Base-by-base conservation (phyloP, 139 green algal species). In the Parachlorella kessleri region DNA sequence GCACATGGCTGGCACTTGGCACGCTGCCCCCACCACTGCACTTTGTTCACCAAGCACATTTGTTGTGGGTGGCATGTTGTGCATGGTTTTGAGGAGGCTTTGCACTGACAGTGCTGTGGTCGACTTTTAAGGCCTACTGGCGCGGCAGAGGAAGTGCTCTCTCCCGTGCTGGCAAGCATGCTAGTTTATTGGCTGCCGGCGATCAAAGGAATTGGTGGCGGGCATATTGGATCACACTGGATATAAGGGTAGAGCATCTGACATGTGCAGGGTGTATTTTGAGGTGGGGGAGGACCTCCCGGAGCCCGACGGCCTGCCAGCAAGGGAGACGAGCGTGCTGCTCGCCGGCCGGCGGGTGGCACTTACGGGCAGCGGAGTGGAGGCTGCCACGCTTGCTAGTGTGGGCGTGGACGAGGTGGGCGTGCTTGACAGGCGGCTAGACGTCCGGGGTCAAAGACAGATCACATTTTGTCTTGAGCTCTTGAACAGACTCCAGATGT, bases 241-340 rank as follows among this genome's bases (percentile, higher is more conserved):
- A n/a, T n/a, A n/a, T n/a, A n/a, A n/a, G n/a, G n/a, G n/a, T n/a
- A n/a, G n/a, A n/a, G n/a, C n/a, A n/a, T n/a, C n/a, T n/a, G n/a
- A n/a, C n/a, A n/a, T 59, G 48, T 21, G 63, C 75, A 81, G 75
- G 23, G 75, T 41, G 6, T 81, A 81, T 24, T 32, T 72, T 42
- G 32, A 48, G 3, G 33, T 39, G 1, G 67, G 40, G 7, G 63
- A 72, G 38, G 53, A 66, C 7, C 38, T 72, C 9, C 78, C 73
- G 1, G 36, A 55, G 2, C 9, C 65, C 23, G 48, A 6, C 41
- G 30, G 41, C n/a, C 59, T 84, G 66, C 78, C 78, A 3, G 30
- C 48, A 5, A 64, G 78, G 0, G 78, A 84, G 53, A 21, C 23
- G 18, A 77, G 78, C 66, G 24, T 18, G 1, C 66, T 75, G 28